These are phyloP conservation scores for Persicaria maculosa DNA, from an alignment of 148 eudicot species.

Conservation along the genomic window DNA sequence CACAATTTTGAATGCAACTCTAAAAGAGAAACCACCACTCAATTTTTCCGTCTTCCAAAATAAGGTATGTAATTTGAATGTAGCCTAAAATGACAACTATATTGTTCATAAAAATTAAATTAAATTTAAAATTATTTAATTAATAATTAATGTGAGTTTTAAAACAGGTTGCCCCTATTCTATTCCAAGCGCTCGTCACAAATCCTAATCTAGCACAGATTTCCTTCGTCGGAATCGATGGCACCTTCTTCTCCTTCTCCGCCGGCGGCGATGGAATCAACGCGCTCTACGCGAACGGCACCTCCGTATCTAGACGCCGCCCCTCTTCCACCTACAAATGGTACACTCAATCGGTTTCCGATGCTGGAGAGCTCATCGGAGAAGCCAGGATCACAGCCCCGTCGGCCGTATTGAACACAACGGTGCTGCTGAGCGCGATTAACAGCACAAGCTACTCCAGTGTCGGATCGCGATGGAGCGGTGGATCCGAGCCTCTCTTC, in stretches of 20 bases:
- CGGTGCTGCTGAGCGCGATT: background rate
- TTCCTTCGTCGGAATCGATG: conserved; percentile 48
- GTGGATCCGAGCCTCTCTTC: conserved; percentile 1
- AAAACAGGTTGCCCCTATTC: background rate
- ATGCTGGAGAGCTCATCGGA: background rate
- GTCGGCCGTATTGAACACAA: background rate
- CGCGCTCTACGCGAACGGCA: conserved; percentile 55
- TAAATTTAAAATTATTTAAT: too few relatives aligned
- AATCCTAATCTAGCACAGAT: conserved; percentile 37
- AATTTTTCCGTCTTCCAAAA: conserved; percentile 24
- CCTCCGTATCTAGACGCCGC: conserved; percentile 17
- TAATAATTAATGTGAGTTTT: background rate
- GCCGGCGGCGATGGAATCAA: conserved; percentile 16
- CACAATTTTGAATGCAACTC: conserved; percentile 21
- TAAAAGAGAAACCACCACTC: conserved; percentile 16
- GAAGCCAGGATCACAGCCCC: background rate
- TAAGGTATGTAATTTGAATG: conserved; percentile 17
- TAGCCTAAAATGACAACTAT: too few relatives aligned
- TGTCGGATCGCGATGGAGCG: conserved; percentile 30
- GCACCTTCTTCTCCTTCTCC: conserved; percentile 49
- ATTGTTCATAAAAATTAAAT: too few relatives aligned
- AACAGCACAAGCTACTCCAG: background rate
- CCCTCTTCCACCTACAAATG: conserved; percentile 20
- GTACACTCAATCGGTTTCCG: conserved; percentile 23
- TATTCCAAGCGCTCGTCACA: conserved; percentile 12